Percentiles rank a stretch among this genome's conserved stretches.
phyloP scores from a whole-genome alignment of 1,139 yeast species.

The Candida mesenterica region DNA sequence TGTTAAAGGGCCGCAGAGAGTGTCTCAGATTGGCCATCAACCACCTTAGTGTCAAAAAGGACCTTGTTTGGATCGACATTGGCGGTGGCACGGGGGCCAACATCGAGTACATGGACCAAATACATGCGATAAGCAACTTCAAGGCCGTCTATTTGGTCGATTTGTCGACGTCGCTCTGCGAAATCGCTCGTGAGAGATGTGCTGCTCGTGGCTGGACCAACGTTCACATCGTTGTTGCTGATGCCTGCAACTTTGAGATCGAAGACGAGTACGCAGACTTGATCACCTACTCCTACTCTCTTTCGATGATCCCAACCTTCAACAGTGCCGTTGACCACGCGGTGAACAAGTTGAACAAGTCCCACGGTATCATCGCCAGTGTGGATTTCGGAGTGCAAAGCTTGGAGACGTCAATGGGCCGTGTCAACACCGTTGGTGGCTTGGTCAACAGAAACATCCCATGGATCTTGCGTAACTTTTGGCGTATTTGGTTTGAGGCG shows the following conservation, averaged over 20 bases:
- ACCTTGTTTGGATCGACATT: slow-evolving; percentile 75
- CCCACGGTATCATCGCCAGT: slow-evolving; percentile 60
- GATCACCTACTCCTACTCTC: slow-evolving; percentile 73
- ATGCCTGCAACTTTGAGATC: slow-evolving; percentile 70
- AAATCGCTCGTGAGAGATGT: slow-evolving; percentile 64
- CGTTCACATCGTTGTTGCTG: slow-evolving; percentile 69
- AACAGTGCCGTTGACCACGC: slow-evolving; percentile 79
- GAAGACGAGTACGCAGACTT: slow-evolving; percentile 49
- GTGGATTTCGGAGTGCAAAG: slow-evolving; percentile 83
- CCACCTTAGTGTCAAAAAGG: slow-evolving; percentile 45
- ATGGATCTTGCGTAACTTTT: slow-evolving; percentile 74
- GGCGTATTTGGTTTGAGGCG: slow-evolving; percentile 88
- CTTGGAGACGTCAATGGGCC: slow-evolving; percentile 61
- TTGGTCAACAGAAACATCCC: slow-evolving; percentile 67
- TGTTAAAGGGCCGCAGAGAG: slow-evolving; percentile 69
- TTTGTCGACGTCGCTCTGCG: slow-evolving; percentile 72
- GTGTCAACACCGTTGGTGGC: slow-evolving; percentile 75
- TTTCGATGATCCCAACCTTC: slow-evolving; percentile 83
- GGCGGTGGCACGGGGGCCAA: slow-evolving; percentile 89
- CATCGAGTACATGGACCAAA: slow-evolving; percentile 68
- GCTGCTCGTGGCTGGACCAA: slow-evolving; percentile 54
- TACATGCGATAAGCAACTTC: slow-evolving; percentile 53
- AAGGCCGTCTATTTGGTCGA: slow-evolving; percentile 71
- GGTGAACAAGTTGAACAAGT: slow-evolving; percentile 48
- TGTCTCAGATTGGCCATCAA: slow-evolving; percentile 59